These are phyloP conservation scores for Domatiomyces catenatus DNA, from an alignment of 2,329 filamentous ascomycete species.

Conservation along the genomic window DNA sequence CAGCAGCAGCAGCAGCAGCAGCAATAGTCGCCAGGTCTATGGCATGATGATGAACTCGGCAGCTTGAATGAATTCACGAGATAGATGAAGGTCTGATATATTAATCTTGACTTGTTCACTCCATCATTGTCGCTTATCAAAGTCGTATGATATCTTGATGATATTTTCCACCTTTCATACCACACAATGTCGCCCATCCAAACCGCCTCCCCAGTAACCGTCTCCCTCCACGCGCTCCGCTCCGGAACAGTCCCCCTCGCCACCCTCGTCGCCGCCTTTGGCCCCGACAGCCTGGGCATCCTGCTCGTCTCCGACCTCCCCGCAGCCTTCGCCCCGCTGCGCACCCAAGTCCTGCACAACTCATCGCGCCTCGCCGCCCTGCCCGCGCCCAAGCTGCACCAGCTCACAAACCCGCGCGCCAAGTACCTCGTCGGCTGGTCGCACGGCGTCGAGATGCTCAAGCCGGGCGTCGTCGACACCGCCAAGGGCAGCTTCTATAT, in stretches of 20 bases:
- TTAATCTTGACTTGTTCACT: too few relatives aligned
- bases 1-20: neutral
- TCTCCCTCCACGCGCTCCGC: conserved; percentile 13
- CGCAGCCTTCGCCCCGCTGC: conserved; percentile 51
- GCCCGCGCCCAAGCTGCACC: conserved; percentile 48
- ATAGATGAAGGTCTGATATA: neutral
- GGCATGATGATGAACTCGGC: neutral
- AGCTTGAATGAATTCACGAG: neutral
- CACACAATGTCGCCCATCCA: conserved; percentile 4
- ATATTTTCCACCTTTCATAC: too few relatives aligned
- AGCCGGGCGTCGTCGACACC: conserved; percentile 45
- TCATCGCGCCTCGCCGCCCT: conserved; percentile 80
- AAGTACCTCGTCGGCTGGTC: conserved; percentile 52
- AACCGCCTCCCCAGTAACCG: conserved; percentile 12
- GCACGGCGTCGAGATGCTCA: conserved; percentile 47
- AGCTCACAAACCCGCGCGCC: conserved; percentile 29
- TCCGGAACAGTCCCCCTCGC: conserved; percentile 26
- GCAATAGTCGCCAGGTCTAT: neutral
- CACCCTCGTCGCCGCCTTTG: conserved; percentile 54
- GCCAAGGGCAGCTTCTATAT: conserved; percentile 51
- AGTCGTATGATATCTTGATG: too few relatives aligned
- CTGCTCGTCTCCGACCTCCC: conserved; percentile 84
- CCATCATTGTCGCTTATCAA: too few relatives aligned
- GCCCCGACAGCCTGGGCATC: conserved; percentile 77
- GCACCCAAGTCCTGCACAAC: conserved; percentile 64